A percentile compares a stretch with the other conserved stretches of the same genome.
These are phyloP conservation scores for Pichia norvegensis DNA, from an alignment of 1,139 yeast genomes.

Conservation along the genomic window DNA sequence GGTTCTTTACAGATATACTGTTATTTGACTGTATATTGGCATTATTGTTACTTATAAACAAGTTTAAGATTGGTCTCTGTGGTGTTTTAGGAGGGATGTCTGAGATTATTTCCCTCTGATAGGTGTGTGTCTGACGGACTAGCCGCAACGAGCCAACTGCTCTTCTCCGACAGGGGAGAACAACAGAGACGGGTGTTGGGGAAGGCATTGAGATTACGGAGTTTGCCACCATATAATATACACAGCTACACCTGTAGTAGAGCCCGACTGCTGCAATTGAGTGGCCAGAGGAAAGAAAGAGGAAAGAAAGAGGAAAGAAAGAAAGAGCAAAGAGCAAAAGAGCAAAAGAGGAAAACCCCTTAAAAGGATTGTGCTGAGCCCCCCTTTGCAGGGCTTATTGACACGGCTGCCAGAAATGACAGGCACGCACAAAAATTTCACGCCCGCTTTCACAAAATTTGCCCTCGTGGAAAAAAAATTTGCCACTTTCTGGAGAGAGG, in stretches of 20 bases:
- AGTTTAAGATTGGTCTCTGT: neutral
- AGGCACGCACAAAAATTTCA: slow-evolving; percentile 1
- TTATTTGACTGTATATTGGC: too few relatives aligned
- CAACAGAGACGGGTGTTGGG: neutral
- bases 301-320: neutral
- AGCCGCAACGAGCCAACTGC: neutral
- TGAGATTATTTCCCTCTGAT: too few relatives aligned
- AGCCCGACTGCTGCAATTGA: too few relatives aligned
- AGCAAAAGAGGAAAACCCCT: too few relatives aligned
- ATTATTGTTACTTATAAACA: neutral
- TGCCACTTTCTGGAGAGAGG: neutral
- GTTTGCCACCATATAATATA: too few relatives aligned
- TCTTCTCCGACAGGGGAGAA: neutral
- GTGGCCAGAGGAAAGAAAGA: too few relatives aligned
- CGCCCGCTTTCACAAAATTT: neutral
- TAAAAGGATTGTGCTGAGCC: neutral
- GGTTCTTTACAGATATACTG: too few relatives aligned
- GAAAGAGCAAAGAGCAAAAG: neutral
- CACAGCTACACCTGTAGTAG: too few relatives aligned
- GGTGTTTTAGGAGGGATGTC: neutral
- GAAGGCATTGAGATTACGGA: too few relatives aligned
- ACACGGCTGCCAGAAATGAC: neutral
- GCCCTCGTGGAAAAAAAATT: neutral
- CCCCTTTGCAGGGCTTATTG: neutral
- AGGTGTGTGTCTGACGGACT: neutral